Conservation (phyloP, 331 rosid species). For the Stylosanthes scabra region DNA sequence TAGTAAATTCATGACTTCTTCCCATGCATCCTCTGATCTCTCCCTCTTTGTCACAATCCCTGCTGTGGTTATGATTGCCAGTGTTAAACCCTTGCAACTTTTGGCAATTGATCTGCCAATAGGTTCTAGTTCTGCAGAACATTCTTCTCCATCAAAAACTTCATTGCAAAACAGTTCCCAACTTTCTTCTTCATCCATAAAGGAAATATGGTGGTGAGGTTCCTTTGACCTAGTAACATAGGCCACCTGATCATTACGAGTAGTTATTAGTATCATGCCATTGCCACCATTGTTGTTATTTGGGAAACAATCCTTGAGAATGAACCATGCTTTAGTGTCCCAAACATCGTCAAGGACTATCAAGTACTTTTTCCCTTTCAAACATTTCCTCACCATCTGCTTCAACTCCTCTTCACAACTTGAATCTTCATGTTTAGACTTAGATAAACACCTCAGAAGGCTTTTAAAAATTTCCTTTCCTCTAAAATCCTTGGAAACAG, state of each 20-base stretch:
- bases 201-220: background rate
- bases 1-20: too few species aligned
- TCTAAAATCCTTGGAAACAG: too few species aligned
- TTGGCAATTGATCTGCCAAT: constrained; percentile 29
- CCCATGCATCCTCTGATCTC: background rate
- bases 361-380: background rate
- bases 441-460: too few species aligned
- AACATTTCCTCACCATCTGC: background rate
- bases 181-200: background rate
- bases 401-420: background rate
- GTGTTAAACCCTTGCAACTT: constrained; percentile 47
- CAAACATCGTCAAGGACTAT: constrained; percentile 17
- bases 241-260: background rate
- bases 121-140: background rate
- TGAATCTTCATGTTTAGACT: too few species aligned
- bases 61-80: constrained; percentile 36
- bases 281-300: background rate
- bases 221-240: background rate
- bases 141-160: background rate
- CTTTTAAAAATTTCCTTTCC: too few species aligned
- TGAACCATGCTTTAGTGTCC: background rate
- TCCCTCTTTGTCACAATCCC: constrained; percentile 32
- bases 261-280: constrained; percentile 37
- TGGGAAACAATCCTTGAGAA: background rate
- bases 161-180: constrained; percentile 23